A percentile compares a stretch with the other conserved stretches of the same genome.
These are phyloP conservation scores for Lichenothelia convexa DNA, from an alignment of 495 filamentous ascomycete species.

Conservation along the genomic window DNA sequence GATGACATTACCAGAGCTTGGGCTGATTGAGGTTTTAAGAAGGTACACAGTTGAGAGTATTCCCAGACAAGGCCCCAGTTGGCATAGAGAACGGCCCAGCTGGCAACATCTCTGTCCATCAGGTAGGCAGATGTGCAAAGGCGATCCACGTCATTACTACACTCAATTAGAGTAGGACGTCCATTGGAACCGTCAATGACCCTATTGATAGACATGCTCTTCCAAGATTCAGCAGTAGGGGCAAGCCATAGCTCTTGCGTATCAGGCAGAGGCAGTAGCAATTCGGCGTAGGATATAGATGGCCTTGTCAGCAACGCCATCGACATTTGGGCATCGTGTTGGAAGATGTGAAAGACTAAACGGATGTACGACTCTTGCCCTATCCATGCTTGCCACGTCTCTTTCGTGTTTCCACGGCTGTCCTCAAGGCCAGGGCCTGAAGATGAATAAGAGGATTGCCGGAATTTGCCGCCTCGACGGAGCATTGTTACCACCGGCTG, in stretches of 20 bases:
- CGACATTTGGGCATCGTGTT: conserved; percentile 39
- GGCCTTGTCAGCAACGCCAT: conserved; percentile 38
- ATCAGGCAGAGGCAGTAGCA: conserved; percentile 39
- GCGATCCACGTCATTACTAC: conserved; percentile 32
- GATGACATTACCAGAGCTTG: conserved; percentile 30
- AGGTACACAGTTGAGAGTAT: conserved; percentile 35
- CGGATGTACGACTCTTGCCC: conserved; percentile 19
- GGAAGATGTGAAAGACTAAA: conserved; percentile 36
- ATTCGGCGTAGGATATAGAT: conserved; percentile 43
- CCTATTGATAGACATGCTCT: conserved; percentile 26
- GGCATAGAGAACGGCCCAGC: conserved; percentile 34
- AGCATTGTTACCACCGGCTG: conserved; percentile 32
- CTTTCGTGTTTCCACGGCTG: conserved; percentile 27
- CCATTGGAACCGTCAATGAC: conserved; percentile 16
- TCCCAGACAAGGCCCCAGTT: conserved; percentile 41
- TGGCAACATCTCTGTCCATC: conserved; percentile 32
- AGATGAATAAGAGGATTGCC: conserved; percentile 27
- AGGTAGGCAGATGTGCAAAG: conserved; percentile 22
- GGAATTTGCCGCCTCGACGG: conserved; percentile 21
- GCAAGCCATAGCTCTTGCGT: conserved; percentile 38
- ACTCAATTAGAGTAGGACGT: conserved; percentile 30
- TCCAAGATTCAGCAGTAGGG: conserved; percentile 35
- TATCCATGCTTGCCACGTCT: conserved; percentile 41
- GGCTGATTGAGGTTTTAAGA: conserved; percentile 20
- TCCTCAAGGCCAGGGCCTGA: conserved; percentile 30